Percentiles rank a stretch among this genome's conserved stretches.
Evolutionary conservation across 108 stramenopile genomes (phyloP).

Genomic region (Skeletonema grethae): DNA sequence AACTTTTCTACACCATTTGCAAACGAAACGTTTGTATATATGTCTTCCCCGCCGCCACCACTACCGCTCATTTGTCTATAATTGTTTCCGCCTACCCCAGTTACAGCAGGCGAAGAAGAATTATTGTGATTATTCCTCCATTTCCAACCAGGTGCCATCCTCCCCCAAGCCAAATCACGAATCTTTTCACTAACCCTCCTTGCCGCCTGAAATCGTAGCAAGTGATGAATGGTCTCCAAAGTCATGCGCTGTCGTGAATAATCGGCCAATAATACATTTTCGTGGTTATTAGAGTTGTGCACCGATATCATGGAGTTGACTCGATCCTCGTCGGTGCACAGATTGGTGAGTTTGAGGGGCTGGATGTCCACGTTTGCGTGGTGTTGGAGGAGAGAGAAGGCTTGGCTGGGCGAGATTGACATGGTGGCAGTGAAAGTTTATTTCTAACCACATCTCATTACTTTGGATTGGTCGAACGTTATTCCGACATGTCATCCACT

Average conservation of each 20-base stretch:
- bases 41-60: not conserved
- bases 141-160: conserved; percentile 51
- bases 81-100: not conserved
- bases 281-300: conserved; percentile 30
- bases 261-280: conserved; percentile 33
- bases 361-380: conserved; percentile 71
- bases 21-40: conserved; percentile 35
- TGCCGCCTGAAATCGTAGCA: conserved; percentile 60
- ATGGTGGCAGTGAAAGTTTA: not conserved
- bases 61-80: conserved; percentile 6
- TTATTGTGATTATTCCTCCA: not conserved
- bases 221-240: conserved; percentile 72
- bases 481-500: conserved; percentile 15
- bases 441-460: conserved; percentile 55
- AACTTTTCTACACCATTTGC: conserved; percentile 13
- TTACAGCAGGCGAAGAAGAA: not conserved
- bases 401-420: conserved; percentile 49
- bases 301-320: conserved; percentile 68
- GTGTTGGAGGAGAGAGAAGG: conserved; percentile 66
- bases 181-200: conserved; percentile 55
- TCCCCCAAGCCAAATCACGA: conserved; percentile 73
- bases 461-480: conserved; percentile 59
- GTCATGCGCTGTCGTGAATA: conserved; percentile 86
- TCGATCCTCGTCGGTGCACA: conserved; percentile 71
- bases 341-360: conserved; percentile 57